A percentile compares a stretch with the other conserved stretches of the same genome.
Conservation (phyloP, 768 basidiomycete genomes). For the Kwoniella europaea region DNA sequence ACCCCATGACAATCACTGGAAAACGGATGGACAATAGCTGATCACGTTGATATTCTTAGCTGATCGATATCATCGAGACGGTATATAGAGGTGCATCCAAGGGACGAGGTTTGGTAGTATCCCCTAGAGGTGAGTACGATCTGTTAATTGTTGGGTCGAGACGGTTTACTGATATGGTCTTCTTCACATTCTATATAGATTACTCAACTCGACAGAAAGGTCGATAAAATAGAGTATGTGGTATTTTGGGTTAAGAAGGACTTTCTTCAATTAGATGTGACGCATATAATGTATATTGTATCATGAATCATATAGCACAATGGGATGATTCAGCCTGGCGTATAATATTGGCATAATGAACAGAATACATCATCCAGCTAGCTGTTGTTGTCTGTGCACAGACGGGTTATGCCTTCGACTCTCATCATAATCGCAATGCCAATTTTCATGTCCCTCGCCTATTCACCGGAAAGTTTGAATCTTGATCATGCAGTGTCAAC, state of each 20-base stretch:
- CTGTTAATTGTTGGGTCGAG: neutral
- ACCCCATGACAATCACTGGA: neutral
- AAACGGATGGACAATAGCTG: neutral
- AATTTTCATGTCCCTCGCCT: too few relatives aligned
- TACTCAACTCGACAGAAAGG: constrained; percentile 83
- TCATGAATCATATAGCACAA: too few relatives aligned
- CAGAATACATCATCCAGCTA: too few relatives aligned
- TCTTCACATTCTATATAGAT: constrained; percentile 60
- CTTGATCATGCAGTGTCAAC: too few relatives aligned
- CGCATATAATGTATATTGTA: too few relatives aligned
- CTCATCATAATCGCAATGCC: too few relatives aligned
- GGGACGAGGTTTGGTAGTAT: constrained; percentile 95
- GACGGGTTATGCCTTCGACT: too few relatives aligned
- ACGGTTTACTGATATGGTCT: neutral
- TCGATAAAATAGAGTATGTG: constrained; percentile 53
- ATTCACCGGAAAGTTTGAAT: too few relatives aligned
- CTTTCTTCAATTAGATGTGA: neutral
- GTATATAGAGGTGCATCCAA: constrained; percentile 98
- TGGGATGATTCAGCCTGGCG: too few relatives aligned
- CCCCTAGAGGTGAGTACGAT: constrained; percentile 78
- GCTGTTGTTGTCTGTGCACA: too few relatives aligned
- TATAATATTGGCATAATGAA: too few relatives aligned
- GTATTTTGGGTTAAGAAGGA: neutral
- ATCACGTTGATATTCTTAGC: constrained; percentile 59
- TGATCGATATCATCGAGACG: constrained; percentile 97